Conservation (phyloP, 2,329 filamentous ascomycete genomes). For the Polychaeton citri region DNA sequence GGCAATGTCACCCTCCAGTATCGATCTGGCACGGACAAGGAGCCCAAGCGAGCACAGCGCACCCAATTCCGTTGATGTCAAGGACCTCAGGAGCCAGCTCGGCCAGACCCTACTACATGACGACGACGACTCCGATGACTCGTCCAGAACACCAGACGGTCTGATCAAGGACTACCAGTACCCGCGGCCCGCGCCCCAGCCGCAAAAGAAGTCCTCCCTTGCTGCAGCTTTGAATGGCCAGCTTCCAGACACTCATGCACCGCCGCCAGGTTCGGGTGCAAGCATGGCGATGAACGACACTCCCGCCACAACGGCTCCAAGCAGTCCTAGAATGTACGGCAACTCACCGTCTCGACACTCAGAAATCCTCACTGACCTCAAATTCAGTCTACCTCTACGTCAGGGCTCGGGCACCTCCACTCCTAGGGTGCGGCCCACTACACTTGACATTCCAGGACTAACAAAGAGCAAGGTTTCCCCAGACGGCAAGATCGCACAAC, state of each 20-base stretch:
- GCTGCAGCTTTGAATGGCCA: constrained; percentile 15
- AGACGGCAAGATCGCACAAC: constrained; percentile 82
- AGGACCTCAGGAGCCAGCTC: constrained; percentile 17
- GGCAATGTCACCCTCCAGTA: neutral
- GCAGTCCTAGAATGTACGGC: constrained; percentile 43
- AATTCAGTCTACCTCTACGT: constrained; percentile 48
- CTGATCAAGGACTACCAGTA: constrained; percentile 1
- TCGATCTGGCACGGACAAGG: constrained; percentile 2
- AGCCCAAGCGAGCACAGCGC: constrained; percentile 5
- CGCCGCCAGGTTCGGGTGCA: constrained; percentile 9
- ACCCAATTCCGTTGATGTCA: constrained; percentile 12
- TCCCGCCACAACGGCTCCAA: constrained; percentile 47
- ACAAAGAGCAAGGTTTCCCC: constrained; percentile 92
- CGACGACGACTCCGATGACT: constrained; percentile 1
- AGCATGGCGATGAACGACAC: constrained; percentile 45
- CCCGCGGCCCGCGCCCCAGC: constrained; percentile 2
- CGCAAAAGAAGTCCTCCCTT: constrained; percentile 7
- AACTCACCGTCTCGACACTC: constrained; percentile 3
- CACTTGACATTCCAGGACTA: constrained; percentile 90
- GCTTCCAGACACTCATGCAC: constrained; percentile 1
- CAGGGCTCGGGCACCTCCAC: constrained; percentile 67
- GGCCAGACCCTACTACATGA: constrained; percentile 14
- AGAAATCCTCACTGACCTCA: constrained; percentile 10
- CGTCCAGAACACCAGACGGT: neutral
- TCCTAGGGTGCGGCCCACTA: constrained; percentile 77